phyloP scores from a whole-genome alignment of 352 stramenopile genomes.

The Pythium phragmitis region DNA sequence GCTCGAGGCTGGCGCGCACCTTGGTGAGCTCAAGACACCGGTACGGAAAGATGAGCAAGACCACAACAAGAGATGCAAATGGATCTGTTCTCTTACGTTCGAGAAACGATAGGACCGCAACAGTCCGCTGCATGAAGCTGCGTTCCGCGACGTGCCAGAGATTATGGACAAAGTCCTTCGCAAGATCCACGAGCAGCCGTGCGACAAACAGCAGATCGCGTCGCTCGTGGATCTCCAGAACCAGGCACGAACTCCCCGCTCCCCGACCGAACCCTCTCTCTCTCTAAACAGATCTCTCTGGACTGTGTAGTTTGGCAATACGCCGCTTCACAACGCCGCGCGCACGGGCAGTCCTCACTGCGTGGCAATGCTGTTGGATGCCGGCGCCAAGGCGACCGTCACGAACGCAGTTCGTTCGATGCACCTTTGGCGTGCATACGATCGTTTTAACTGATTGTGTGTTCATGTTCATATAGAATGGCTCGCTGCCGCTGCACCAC shows the following conservation, averaged over 20 bases:
- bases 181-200: slow-evolving; percentile 48
- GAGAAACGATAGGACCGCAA: slow-evolving; percentile 57
- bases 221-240: slow-evolving; percentile 61
- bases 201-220: slow-evolving; percentile 30
- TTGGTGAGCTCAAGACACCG: slow-evolving; percentile 67
- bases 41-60: slow-evolving; percentile 24
- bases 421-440: neutral
- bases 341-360: slow-evolving; percentile 48
- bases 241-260: slow-evolving; percentile 32
- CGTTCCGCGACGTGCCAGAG: slow-evolving; percentile 45
- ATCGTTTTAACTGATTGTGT: neutral
- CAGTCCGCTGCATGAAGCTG: slow-evolving; percentile 70
- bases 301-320: slow-evolving; percentile 66
- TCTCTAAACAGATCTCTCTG: neutral
- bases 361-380: slow-evolving; percentile 51
- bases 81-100: neutral
- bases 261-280: neutral
- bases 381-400: slow-evolving; percentile 39
- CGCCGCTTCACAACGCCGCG: slow-evolving; percentile 70
- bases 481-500: slow-evolving; percentile 69
- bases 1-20: slow-evolving; percentile 54
- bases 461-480: slow-evolving; percentile 37
- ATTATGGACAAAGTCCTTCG: slow-evolving; percentile 53
- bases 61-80: no score
- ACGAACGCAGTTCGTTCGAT: slow-evolving; percentile 50